Percentiles rank a stretch among this genome's conserved stretches.
phyloP scores from a whole-genome alignment of 495 filamentous ascomycete species.

The Pseudevernia furfuracea region DNA sequence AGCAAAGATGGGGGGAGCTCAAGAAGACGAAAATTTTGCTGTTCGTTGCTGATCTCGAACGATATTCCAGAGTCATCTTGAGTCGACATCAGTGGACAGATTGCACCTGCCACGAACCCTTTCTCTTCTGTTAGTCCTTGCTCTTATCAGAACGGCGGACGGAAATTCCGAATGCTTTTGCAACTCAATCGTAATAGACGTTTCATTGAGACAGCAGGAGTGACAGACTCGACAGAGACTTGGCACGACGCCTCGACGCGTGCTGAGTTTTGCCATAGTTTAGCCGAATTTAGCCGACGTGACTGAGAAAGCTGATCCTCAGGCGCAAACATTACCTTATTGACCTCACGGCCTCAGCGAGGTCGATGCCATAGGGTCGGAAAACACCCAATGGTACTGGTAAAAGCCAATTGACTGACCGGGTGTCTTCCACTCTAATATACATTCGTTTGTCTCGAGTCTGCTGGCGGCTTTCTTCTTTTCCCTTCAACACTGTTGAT shows the following conservation, averaged over 20 bases:
- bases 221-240: too few relatives aligned
- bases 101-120: not conserved
- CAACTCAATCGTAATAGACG: not conserved
- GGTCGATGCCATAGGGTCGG: not conserved
- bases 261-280: not conserved
- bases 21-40: conserved; percentile 63
- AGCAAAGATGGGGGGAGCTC: conserved; percentile 73
- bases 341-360: not conserved
- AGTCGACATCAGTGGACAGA: conserved; percentile 23
- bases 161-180: not conserved
- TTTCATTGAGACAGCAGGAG: too few relatives aligned
- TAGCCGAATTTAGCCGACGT: conserved; percentile 7
- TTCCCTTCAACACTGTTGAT: conserved; percentile 11
- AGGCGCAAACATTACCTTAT: too few relatives aligned
- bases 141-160: not conserved
- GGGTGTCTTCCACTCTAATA: not conserved
- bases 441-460: conserved; percentile 1
- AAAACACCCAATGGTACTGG: not conserved
- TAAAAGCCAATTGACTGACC: not conserved
- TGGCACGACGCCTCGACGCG: not conserved
- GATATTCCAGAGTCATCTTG: conserved; percentile 53
- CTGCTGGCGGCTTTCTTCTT: conserved; percentile 15
- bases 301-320: not conserved
- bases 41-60: conserved; percentile 53
- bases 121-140: not conserved